Evolutionary conservation across 768 basidiomycete genomes (phyloP).

Genomic region (Kwoniella botswanensis): DNA sequence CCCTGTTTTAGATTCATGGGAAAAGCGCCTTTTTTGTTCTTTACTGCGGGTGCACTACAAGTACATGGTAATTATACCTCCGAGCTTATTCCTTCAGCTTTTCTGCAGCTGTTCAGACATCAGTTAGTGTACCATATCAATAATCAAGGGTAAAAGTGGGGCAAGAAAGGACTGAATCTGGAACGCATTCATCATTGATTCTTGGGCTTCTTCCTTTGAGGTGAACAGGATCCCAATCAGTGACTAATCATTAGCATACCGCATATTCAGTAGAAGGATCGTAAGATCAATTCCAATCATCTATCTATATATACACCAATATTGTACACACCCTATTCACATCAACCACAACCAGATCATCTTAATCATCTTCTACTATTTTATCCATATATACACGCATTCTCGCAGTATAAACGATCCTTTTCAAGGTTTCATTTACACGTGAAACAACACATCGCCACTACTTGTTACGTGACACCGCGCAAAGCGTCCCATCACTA

Average conservation of each 20-base stretch:
- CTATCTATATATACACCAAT: background rate
- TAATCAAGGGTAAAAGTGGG: background rate
- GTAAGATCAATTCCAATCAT: background rate
- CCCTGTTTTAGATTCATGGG: too few species aligned
- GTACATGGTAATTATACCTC: too few species aligned
- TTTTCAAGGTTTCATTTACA: background rate
- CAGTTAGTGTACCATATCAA: too few species aligned
- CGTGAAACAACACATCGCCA: slow-evolving; percentile 1
- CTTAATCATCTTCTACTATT: background rate
- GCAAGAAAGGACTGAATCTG: background rate
- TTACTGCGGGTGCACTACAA: too few species aligned
- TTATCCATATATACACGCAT: background rate
- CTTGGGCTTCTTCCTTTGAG: too few species aligned
- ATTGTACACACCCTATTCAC: background rate
- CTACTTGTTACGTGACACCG: background rate
- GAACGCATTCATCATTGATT: background rate
- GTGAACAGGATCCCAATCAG: too few species aligned
- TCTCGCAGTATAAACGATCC: too few species aligned
- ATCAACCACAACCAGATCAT: background rate
- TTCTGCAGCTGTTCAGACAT: too few species aligned
- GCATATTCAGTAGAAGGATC: background rate
- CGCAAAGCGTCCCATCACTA: background rate
- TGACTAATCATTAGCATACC: too few species aligned
- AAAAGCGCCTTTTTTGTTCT: too few species aligned
- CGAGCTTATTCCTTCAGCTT: too few species aligned